phyloP scores from a whole-genome alignment of 345 rosid genomes.

The Xanthoceras sorbifolium region DNA sequence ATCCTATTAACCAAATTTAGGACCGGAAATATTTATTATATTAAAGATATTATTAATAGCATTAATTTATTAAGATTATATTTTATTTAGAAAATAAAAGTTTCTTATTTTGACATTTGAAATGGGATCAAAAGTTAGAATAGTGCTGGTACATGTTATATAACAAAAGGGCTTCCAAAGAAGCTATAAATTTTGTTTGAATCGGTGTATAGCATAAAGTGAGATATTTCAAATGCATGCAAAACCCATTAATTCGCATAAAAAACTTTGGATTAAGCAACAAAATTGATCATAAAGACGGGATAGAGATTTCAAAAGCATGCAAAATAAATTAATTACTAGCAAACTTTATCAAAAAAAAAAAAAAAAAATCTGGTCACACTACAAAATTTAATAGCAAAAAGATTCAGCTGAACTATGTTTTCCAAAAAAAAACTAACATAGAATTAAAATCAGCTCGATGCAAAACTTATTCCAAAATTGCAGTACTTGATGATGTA shows the following conservation, averaged over 20 bases:
- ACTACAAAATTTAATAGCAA: conserved; percentile 2
- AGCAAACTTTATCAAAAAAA: not conserved
- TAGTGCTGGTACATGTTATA: no score
- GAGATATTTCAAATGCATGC: not conserved
- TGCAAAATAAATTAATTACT: not conserved
- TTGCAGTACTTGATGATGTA: not conserved
- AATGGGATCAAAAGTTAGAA: no score
- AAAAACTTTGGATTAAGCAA: not conserved
- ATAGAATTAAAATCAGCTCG: not conserved
- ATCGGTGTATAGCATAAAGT: no score
- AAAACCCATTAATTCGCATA: not conserved
- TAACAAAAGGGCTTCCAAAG: no score
- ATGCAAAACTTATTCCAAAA: conserved; percentile 12
- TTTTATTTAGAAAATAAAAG: no score
- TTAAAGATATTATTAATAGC: no score
- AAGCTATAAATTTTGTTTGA: no score
- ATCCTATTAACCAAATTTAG: no score
- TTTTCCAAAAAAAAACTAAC: not conserved
- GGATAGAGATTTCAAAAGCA: not conserved
- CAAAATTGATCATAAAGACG: not conserved
- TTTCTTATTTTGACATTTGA: no score
- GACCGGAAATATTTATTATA: no score
- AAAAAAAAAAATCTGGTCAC: not conserved
- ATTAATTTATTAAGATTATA: no score
- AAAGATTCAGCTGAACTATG: conserved; percentile 7